Conservation (phyloP, 768 basidiomycete species). For the Suillus placidus region DNA sequence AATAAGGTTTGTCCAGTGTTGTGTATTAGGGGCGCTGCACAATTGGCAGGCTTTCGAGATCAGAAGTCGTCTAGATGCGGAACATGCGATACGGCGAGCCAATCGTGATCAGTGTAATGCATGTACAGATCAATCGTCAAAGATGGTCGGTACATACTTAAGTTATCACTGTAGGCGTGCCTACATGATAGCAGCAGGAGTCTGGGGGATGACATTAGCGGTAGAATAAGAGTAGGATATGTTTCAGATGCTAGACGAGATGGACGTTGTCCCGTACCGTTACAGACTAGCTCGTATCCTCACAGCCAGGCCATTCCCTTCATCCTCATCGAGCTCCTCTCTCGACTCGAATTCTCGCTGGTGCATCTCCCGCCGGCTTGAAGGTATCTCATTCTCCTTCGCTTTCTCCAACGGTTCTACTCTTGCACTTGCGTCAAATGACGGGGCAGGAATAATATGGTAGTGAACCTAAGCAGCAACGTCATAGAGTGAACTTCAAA, state of each 20-base stretch:
- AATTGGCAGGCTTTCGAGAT: not conserved
- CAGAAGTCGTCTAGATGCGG: not conserved
- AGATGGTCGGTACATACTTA: not conserved
- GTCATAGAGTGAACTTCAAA: slow-evolving; percentile 4
- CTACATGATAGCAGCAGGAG: not conserved
- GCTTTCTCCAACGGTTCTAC: slow-evolving; percentile 4
- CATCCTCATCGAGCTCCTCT: slow-evolving; percentile 60
- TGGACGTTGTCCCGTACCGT: slow-evolving; percentile 4
- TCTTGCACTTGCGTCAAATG: slow-evolving; percentile 29
- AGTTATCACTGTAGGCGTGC: not conserved
- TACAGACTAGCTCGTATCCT: slow-evolving; percentile 50
- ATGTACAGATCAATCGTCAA: not conserved
- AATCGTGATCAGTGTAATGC: not conserved
- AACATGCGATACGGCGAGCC: not conserved
- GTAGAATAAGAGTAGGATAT: not conserved
- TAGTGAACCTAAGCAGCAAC: slow-evolving; percentile 62
- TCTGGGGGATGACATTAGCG: not conserved
- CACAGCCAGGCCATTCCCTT: slow-evolving; percentile 47
- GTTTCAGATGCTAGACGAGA: not conserved
- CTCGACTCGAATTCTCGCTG: slow-evolving; percentile 59
- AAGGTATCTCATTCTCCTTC: slow-evolving; percentile 24
- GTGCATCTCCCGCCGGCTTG: slow-evolving; percentile 58
- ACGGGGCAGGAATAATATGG: slow-evolving; percentile 75
- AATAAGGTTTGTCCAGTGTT: not conserved
- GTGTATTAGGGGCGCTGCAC: not conserved